Conservation (phyloP, 2,329 filamentous ascomycete genomes). For the Pseudogymnoascus sp. region DNA sequence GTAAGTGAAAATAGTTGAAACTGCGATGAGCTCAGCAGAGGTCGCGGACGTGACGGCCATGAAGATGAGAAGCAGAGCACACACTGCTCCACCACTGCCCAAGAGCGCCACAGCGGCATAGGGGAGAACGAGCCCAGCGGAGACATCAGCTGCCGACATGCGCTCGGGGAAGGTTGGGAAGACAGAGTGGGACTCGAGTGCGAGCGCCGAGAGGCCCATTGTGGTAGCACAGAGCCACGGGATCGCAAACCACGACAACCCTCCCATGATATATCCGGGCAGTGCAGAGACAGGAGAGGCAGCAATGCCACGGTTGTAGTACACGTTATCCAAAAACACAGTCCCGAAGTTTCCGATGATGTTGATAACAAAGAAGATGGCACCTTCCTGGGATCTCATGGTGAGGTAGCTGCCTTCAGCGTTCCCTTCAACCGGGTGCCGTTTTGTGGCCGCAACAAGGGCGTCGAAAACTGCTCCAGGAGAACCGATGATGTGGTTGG, state of each 20-base stretch:
- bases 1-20: constrained; percentile 77
- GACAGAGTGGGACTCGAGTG: constrained; percentile 63
- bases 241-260: constrained; percentile 85
- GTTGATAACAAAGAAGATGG: constrained; percentile 88
- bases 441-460: constrained; percentile 57
- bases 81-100: constrained; percentile 71
- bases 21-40: constrained; percentile 76
- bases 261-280: constrained; percentile 67
- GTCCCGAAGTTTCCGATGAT: constrained; percentile 72
- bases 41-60: constrained; percentile 84
- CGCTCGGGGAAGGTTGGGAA: constrained; percentile 69
- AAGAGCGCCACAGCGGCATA: constrained; percentile 78
- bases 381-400: constrained; percentile 73
- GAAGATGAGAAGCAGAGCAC: constrained; percentile 73
- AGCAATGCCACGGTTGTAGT: constrained; percentile 91
- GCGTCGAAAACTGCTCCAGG: constrained; percentile 72
- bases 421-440: constrained; percentile 74
- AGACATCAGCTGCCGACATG: constrained; percentile 66
- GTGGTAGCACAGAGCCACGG: constrained; percentile 86
- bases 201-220: constrained; percentile 74
- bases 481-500: constrained; percentile 63
- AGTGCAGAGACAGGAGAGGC: constrained; percentile 78
- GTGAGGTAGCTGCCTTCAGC: constrained; percentile 76
- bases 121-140: constrained; percentile 74
- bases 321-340: constrained; percentile 80